Conservation (phyloP, 2,329 filamentous ascomycete genomes). For the Cadophora sp. region DNA sequence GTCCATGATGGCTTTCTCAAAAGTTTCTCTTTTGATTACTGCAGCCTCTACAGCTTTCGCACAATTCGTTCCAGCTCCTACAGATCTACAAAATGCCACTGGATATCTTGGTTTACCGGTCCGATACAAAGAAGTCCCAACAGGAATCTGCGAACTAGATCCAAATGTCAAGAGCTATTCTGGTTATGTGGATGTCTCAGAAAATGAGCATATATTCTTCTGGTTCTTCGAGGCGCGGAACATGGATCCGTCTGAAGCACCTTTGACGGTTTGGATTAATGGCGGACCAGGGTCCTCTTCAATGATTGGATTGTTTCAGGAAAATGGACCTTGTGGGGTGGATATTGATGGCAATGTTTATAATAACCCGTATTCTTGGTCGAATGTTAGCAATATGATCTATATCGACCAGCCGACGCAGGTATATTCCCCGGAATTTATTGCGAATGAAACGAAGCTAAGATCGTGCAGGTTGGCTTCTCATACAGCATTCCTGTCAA, state of each 20-base stretch:
- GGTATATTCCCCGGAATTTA: slow-evolving; percentile 5
- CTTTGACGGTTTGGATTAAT: slow-evolving; percentile 68
- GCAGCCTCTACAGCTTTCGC: slow-evolving; percentile 27
- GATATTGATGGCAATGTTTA: slow-evolving; percentile 48
- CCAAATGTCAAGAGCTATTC: slow-evolving; percentile 51
- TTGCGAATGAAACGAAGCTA: background rate
- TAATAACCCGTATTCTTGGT: slow-evolving; percentile 64
- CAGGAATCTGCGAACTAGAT: slow-evolving; percentile 53
- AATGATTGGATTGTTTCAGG: slow-evolving; percentile 67
- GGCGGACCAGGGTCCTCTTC: slow-evolving; percentile 70
- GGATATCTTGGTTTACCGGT: slow-evolving; percentile 50
- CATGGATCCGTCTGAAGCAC: slow-evolving; percentile 53
- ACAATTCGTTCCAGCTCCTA: slow-evolving; percentile 48
- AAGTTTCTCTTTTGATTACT: slow-evolving; percentile 16
- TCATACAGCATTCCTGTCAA: slow-evolving; percentile 48
- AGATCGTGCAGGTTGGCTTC: slow-evolving; percentile 36
- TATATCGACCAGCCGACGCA: slow-evolving; percentile 44
- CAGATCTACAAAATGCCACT: slow-evolving; percentile 45
- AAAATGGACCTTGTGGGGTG: slow-evolving; percentile 57
- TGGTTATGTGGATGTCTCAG: slow-evolving; percentile 51
- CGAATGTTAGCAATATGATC: slow-evolving; percentile 60
- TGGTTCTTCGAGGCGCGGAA: slow-evolving; percentile 54
- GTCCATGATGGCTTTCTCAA: slow-evolving; percentile 18
- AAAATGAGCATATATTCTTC: slow-evolving; percentile 50
- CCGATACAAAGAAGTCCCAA: slow-evolving; percentile 55